phyloP scores from a whole-genome alignment of 768 basidiomycete genomes.

The Sporobolomyces phaffii region DNA sequence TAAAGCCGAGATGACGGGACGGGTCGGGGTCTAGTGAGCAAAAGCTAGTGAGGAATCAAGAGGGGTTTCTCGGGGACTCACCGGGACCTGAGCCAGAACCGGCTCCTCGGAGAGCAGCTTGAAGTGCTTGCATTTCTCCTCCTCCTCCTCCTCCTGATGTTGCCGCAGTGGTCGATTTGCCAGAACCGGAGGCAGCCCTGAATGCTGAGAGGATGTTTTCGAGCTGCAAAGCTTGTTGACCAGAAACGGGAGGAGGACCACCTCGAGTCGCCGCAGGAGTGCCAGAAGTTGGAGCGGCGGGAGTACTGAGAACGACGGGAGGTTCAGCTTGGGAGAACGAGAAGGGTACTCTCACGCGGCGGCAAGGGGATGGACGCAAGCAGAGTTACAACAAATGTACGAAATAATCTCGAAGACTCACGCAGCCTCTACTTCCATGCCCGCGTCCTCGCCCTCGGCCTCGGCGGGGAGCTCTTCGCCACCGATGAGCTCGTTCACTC shows the following conservation, averaged over 20 bases:
- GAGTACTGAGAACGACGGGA: not conserved
- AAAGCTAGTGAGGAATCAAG: not conserved
- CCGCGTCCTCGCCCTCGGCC: not conserved
- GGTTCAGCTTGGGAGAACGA: not conserved
- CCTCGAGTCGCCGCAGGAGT: not conserved
- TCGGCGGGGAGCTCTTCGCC: not conserved
- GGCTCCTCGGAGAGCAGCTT: not conserved
- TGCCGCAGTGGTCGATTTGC: too few relatives aligned
- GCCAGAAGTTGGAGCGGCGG: not conserved
- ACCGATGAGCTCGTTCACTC: slow-evolving; percentile 40
- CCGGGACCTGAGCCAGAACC: too few relatives aligned
- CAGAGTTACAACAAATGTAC: not conserved
- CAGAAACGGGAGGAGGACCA: not conserved
- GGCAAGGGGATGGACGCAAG: not conserved
- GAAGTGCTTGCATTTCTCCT: not conserved
- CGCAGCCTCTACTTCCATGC: slow-evolving; percentile 27
- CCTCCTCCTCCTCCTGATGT: not conserved
- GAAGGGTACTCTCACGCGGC: not conserved
- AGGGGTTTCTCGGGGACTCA: too few relatives aligned
- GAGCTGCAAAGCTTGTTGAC: slow-evolving; percentile 7
- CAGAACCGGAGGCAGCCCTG: slow-evolving; percentile 7
- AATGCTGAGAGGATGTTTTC: slow-evolving; percentile 14
- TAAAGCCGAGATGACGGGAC: not conserved
- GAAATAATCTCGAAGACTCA: slow-evolving; percentile 8
- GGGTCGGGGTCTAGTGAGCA: not conserved